Conservation (phyloP, 1,284 basidiomycete species). For the Mycena sp. region DNA sequence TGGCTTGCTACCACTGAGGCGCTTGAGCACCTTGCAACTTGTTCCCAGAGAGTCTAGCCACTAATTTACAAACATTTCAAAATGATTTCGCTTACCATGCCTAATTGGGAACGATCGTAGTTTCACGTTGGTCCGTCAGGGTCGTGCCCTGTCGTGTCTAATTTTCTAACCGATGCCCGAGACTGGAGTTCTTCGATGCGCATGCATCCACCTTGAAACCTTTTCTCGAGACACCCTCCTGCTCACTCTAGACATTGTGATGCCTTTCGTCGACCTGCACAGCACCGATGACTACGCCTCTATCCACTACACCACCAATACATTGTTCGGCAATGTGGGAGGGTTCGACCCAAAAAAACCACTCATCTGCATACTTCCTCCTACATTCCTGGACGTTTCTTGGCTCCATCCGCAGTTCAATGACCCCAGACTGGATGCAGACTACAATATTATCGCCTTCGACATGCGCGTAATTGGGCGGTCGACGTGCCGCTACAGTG, state of each 20-base stretch:
- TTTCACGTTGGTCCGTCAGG: too few relatives aligned
- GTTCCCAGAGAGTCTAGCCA: too few relatives aligned
- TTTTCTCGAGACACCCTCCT: too few relatives aligned
- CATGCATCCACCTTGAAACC: too few relatives aligned
- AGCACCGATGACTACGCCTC: slow-evolving; percentile 72
- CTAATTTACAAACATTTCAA: too few relatives aligned
- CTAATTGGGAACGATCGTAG: too few relatives aligned
- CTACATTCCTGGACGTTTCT: slow-evolving; percentile 70
- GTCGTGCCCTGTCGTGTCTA: too few relatives aligned
- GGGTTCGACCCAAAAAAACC: slow-evolving; percentile 72
- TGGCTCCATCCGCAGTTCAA: slow-evolving; percentile 76
- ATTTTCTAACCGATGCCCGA: too few relatives aligned
- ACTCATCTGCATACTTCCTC: slow-evolving; percentile 72
- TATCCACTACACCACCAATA: slow-evolving; percentile 76
- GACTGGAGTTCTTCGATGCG: too few relatives aligned
- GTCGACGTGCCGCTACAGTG: slow-evolving; percentile 61
- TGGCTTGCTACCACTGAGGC: too few relatives aligned
- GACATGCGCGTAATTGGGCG: slow-evolving; percentile 76
- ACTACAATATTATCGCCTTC: slow-evolving; percentile 77
- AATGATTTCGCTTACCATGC: too few relatives aligned
- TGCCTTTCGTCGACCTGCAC: slow-evolving; percentile 78
- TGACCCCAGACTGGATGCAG: slow-evolving; percentile 64
- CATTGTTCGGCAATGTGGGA: slow-evolving; percentile 61
- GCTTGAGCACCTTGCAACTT: too few relatives aligned
- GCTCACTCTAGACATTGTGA: slow-evolving; percentile 37